Percentiles rank a stretch among this genome's conserved stretches.
phyloP scores from a whole-genome alignment of 2,329 filamentous ascomycete genomes.

The Colletotrichum tropicicola region DNA sequence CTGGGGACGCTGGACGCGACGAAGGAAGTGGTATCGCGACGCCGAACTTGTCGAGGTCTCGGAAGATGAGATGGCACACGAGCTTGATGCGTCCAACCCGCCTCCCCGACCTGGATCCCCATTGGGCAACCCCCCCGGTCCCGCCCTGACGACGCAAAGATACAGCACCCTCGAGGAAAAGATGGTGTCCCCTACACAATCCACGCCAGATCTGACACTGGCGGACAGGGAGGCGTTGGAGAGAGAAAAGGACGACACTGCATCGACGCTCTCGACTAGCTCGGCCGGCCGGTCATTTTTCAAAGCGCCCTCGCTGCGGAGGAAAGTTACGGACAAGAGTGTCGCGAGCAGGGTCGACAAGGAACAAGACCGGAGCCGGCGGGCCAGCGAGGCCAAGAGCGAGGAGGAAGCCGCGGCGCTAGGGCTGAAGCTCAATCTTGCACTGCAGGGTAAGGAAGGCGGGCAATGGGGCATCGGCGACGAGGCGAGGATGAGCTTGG shows the following conservation, averaged over 20 bases:
- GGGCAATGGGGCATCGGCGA: conserved; percentile 83
- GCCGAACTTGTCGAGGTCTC: conserved; percentile 88
- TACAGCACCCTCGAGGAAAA: conserved; percentile 48
- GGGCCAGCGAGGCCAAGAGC: conserved; percentile 52
- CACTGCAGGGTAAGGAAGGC: conserved; percentile 65
- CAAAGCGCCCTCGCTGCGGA: conserved; percentile 49
- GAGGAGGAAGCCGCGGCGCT: conserved; percentile 54
- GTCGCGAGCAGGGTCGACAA: conserved; percentile 38
- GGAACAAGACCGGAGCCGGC: conserved; percentile 42
- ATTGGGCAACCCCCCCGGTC: conserved; percentile 19
- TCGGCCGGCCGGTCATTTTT: conserved; percentile 52
- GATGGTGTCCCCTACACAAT: conserved; percentile 42
- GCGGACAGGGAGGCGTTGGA: conserved; percentile 27
- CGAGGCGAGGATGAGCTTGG: conserved; percentile 84
- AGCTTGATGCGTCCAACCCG: conserved; percentile 21
- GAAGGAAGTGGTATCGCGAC: conserved; percentile 95
- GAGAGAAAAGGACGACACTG: conserved; percentile 48
- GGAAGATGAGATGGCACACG: conserved; percentile 37
- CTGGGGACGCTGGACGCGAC: conserved; percentile 93
- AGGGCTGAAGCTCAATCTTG: conserved; percentile 56
- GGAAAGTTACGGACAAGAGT: conserved; percentile 45
- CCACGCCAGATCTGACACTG: conserved; percentile 31
- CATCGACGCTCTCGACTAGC: conserved; percentile 58
- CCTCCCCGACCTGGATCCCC: conserved; percentile 9
- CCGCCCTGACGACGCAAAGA: conserved; percentile 34